Base-by-base conservation (phyloP, 2,329 filamentous ascomycete species). In the Epichloe hybrida region DNA sequence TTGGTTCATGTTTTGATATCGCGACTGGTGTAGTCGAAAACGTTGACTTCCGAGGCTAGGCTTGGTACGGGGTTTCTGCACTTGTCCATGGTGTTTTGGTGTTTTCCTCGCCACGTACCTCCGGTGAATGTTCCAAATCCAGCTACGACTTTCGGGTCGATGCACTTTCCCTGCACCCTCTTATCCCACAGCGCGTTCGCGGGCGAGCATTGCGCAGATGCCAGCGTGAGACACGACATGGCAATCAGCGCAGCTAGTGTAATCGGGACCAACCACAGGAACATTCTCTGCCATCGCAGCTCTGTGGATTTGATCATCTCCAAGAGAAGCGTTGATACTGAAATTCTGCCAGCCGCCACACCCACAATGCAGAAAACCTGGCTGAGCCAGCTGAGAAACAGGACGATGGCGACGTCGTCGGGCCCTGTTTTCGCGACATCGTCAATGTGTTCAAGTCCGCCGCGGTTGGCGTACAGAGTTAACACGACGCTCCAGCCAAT, bases 281-380 rank as follows among this genome's bases (percentile, higher is more conserved):
- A 58, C 3, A 56, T 27, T 15, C 53, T 51, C 37, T 57, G 56
- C 55, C 57, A 57, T 2, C 53, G 49, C 46, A 59, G 46, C n/a
- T 55, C 54, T 1, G 54, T 54, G 8, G 55, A 23, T 2, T 43
- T 43, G 42, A 59, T 56, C 38, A 59, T 59, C 9, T 40, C 46
- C 5, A 59, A 52, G 3, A 59, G 50, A 34, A 59, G 51, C 27
- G 55, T 55, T 31, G 57, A 49, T 13, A 58, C 52, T 3, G 57
- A 58, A 17, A 58, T 53, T 45, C 55, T 58, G 37, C 57, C 57
- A 5, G 53, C 51, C 5, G 56, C 55, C n/a, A 57, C 56, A 20
- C 57, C 56, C 23, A 58, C 41, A 36, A 59, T 56, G 27, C 54
- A 52, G 45, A 58, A 54, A 3, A 55, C 48, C 44, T 55, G 56